Percentiles rank a stretch among this genome's conserved stretches.
These are phyloP conservation scores for Gastrolobium villosum DNA, from an alignment of 306 rosid species.

Conservation along the genomic window DNA sequence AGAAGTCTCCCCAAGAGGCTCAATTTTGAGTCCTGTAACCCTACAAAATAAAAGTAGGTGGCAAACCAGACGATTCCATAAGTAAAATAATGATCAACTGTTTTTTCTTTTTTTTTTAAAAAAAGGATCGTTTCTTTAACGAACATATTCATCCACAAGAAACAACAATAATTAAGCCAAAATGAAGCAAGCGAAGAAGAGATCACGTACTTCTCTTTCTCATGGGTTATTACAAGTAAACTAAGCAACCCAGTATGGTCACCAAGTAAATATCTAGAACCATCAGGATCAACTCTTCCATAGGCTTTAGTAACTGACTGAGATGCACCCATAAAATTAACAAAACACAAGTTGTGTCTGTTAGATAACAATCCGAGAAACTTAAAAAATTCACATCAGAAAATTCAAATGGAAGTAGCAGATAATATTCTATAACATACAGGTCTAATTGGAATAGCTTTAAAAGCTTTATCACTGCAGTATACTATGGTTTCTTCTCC, in stretches of 20 bases:
- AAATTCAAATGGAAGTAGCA: slow-evolving; percentile 33
- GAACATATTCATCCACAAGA: slow-evolving; percentile 15
- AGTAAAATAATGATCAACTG: neutral
- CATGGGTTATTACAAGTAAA: slow-evolving; percentile 97
- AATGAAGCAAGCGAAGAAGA: slow-evolving; percentile 22
- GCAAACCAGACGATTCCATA: slow-evolving; percentile 24
- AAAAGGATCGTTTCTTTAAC: neutral
- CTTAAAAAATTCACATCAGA: neutral
- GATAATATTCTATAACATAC: slow-evolving; percentile 60
- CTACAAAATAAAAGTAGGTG: slow-evolving; percentile 55
- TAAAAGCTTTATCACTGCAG: slow-evolving; percentile 94
- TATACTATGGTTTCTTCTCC: slow-evolving; percentile 99
- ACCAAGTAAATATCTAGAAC: slow-evolving; percentile 97
- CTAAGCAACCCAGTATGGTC: slow-evolving; percentile 90
- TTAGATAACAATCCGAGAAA: neutral
- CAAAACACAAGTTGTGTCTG: slow-evolving; percentile 13
- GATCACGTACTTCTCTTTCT: slow-evolving; percentile 83
- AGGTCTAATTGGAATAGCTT: slow-evolving; percentile 90
- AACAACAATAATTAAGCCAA: neutral
- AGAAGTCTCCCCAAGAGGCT: slow-evolving; percentile 96
- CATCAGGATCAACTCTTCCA: slow-evolving; percentile 97
- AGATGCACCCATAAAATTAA: slow-evolving; percentile 44
- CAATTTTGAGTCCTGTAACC: slow-evolving; percentile 97
- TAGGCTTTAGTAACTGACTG: slow-evolving; percentile 91
- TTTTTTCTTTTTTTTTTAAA: neutral